Evolutionary conservation across 2,329 filamentous ascomycete genomes (phyloP).

Genomic region (Penicillium sp.): DNA sequence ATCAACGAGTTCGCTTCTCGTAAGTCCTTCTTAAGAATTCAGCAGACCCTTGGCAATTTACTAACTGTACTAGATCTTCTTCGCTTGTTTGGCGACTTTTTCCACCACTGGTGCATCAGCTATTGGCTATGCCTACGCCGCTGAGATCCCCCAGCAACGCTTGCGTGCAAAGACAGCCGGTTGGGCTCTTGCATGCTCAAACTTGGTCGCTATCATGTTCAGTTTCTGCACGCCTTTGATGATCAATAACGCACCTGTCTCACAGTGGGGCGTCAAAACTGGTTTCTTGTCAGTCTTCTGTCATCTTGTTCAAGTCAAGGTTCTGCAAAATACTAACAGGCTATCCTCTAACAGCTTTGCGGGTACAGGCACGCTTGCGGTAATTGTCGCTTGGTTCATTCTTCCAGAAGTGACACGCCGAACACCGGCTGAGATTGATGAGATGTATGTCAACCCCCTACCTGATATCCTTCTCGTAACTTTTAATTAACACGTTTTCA

Average conservation of each 20-base stretch:
- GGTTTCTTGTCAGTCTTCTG: conserved; percentile 44
- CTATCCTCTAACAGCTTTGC: conserved; percentile 33
- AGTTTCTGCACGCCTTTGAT: conserved; percentile 49
- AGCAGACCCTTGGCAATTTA: background rate
- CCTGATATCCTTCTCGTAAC: too few species aligned
- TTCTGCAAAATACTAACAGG: background rate
- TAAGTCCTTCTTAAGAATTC: conserved; percentile 13
- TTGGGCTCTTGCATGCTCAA: conserved; percentile 44
- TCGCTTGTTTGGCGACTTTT: conserved; percentile 45
- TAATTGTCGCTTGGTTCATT: conserved; percentile 46
- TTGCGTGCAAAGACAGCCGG: conserved; percentile 43
- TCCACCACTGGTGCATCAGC: conserved; percentile 46
- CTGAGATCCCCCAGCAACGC: conserved; percentile 44
- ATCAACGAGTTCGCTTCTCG: conserved; percentile 39
- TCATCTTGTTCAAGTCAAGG: background rate
- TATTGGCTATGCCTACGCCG: conserved; percentile 47
- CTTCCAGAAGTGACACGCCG: conserved; percentile 56
- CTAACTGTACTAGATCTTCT: conserved; percentile 39
- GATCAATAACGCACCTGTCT: conserved; percentile 44
- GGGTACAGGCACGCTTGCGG: conserved; percentile 31
- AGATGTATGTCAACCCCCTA: conserved; percentile 32
- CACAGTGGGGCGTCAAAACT: conserved; percentile 48
- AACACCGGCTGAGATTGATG: conserved; percentile 52
- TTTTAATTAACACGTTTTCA: background rate
- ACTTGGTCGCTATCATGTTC: conserved; percentile 46